Conservation (phyloP, 257 asterid species). For the Cordia subcordata region DNA sequence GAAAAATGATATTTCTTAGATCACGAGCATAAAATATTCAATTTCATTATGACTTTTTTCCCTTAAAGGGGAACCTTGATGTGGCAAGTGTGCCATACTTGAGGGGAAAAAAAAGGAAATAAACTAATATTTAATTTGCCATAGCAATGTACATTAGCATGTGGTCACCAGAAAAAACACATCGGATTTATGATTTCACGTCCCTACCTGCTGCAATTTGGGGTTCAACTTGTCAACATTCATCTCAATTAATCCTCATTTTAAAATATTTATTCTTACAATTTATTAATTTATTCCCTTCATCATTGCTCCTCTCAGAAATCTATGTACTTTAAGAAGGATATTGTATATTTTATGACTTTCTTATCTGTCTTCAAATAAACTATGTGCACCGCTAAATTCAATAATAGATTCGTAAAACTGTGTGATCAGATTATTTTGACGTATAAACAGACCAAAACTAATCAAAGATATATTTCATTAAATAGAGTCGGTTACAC, state of each 20-base stretch:
- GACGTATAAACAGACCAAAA: no score
- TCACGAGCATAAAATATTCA: conserved; percentile 17
- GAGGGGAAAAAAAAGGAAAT: no score
- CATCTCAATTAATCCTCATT: neutral
- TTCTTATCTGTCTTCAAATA: no score
- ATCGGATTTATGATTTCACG: conserved; percentile 23
- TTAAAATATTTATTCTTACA: neutral
- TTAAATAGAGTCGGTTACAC: no score
- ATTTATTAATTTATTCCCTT: neutral
- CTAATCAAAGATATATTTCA: no score
- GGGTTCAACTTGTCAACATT: conserved; percentile 19
- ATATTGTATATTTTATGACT: no score
- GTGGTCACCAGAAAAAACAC: conserved; percentile 2
- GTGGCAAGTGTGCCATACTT: conserved; percentile 5
- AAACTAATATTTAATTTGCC: no score
- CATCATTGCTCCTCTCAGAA: neutral
- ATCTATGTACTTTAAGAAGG: no score
- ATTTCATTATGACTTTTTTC: conserved; percentile 18
- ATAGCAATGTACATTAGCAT: neutral
- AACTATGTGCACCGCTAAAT: no score
- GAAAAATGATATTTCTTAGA: conserved; percentile 13
- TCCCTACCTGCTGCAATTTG: conserved; percentile 32
- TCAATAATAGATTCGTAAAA: no score
- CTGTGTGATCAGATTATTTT: no score
- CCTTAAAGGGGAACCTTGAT: conserved; percentile 30